phyloP scores from a whole-genome alignment of 1,139 yeast genomes.

The Saccharomyces uvarum region DNA sequence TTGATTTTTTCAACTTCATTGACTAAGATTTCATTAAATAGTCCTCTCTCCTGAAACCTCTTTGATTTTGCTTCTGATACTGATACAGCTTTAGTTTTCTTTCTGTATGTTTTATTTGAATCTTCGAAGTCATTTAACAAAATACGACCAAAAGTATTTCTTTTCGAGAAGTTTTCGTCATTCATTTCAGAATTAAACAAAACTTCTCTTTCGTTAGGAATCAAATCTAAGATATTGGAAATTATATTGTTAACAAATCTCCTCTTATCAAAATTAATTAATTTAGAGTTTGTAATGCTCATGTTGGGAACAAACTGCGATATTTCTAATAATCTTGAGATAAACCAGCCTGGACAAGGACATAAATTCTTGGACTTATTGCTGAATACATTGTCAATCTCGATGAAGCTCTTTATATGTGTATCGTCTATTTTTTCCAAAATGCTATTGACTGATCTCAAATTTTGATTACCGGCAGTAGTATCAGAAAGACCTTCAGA shows the following conservation, averaged over 20 bases:
- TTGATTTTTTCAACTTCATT: constrained; percentile 45
- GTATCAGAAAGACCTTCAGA: constrained; percentile 11
- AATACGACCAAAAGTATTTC: constrained; percentile 15
- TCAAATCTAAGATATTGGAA: constrained; percentile 43
- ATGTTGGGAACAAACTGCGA: constrained; percentile 63
- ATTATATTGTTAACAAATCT: constrained; percentile 54
- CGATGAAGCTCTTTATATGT: constrained; percentile 21
- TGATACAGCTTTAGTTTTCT: constrained; percentile 35
- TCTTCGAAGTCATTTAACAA: constrained; percentile 21
- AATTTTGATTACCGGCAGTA: background rate
- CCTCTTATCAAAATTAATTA: constrained; percentile 62
- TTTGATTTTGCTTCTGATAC: constrained; percentile 38
- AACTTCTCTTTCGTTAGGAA: constrained; percentile 13
- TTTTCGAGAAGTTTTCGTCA: constrained; percentile 12
- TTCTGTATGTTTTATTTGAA: constrained; percentile 14
- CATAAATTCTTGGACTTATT: constrained; percentile 46
- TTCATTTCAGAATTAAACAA: background rate
- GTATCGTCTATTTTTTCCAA: constrained; percentile 18
- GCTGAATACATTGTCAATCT: constrained; percentile 37
- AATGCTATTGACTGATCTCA: constrained; percentile 17
- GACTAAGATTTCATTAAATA: constrained; percentile 40
- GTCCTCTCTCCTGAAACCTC: constrained; percentile 31
- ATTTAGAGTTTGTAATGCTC: constrained; percentile 48
- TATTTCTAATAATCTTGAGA: constrained; percentile 54
- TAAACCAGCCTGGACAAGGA: constrained; percentile 85